A percentile compares a stretch with the other conserved stretches of the same genome.
These are phyloP conservation scores for Phytophthora brassicae DNA, from an alignment of 352 stramenopile genomes.

Conservation along the genomic window DNA sequence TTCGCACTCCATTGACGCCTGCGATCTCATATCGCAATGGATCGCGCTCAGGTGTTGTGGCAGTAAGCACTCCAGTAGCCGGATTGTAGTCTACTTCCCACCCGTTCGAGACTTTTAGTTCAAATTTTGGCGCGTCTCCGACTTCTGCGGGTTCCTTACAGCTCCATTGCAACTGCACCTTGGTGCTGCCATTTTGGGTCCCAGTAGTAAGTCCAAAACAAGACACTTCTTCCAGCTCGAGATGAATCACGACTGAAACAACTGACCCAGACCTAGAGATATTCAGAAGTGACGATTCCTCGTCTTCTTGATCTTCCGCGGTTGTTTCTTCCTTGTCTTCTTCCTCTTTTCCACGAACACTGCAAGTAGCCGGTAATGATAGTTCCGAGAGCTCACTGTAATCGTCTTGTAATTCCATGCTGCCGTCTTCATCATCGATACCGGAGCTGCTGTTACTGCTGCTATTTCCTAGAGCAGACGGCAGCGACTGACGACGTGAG, in stretches of 20 bases:
- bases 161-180: constrained; percentile 39
- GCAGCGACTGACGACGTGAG: constrained; percentile 6
- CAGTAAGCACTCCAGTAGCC: constrained; percentile 28
- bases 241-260: constrained; percentile 45
- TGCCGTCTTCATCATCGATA: constrained; percentile 13
- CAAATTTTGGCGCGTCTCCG: constrained; percentile 41
- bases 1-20: constrained; percentile 7
- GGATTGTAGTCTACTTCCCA: constrained; percentile 37
- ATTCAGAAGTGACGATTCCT: constrained; percentile 3
- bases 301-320: constrained; percentile 3
- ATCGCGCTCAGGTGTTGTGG: constrained; percentile 23
- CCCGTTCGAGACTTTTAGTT: constrained; percentile 41
- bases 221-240: constrained; percentile 46
- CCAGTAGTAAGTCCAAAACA: constrained; percentile 41
- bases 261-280: constrained; percentile 6
- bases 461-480: constrained; percentile 3
- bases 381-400: constrained; percentile 31
- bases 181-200: not conserved
- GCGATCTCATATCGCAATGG: constrained; percentile 32
- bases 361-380: constrained; percentile 11
- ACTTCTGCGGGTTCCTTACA: constrained; percentile 53
- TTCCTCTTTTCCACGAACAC: not conserved
- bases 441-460: constrained; percentile 33
- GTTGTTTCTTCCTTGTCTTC: constrained; percentile 4
- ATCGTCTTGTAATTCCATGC: constrained; percentile 14